Percentiles rank a stretch among this genome's conserved stretches.
Evolutionary conservation across 768 basidiomycete genomes (phyloP).

Genomic region (Auricularia heimuer): DNA sequence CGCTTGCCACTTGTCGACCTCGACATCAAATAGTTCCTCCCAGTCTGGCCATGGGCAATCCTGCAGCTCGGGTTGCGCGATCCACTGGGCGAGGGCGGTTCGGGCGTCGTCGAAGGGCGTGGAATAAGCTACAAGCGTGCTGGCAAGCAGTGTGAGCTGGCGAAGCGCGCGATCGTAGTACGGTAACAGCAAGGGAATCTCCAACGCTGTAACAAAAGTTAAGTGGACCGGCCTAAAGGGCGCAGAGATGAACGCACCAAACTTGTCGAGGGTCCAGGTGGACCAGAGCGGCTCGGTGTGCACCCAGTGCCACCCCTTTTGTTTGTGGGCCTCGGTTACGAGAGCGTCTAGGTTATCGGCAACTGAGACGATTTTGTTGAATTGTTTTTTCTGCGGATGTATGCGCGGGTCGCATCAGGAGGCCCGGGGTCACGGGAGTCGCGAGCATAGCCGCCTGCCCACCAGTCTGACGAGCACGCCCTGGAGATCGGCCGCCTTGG

Average conservation of each 20-base stretch:
- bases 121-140: slow-evolving; percentile 52
- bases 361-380: slow-evolving; percentile 51
- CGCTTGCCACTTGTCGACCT: slow-evolving; percentile 62
- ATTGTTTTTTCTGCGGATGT: slow-evolving; percentile 50
- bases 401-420: neutral
- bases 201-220: slow-evolving; percentile 34
- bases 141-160: slow-evolving; percentile 45
- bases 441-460: slow-evolving; percentile 16
- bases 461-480: slow-evolving; percentile 56
- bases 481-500: slow-evolving; percentile 49
- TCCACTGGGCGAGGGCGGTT: slow-evolving; percentile 54
- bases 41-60: slow-evolving; percentile 63
- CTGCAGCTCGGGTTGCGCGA: slow-evolving; percentile 54
- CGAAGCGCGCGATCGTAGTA: slow-evolving; percentile 60
- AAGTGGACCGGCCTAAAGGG: neutral
- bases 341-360: slow-evolving; percentile 58
- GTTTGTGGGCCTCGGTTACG: slow-evolving; percentile 57
- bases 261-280: slow-evolving; percentile 74
- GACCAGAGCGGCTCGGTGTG: slow-evolving; percentile 66
- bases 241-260: slow-evolving; percentile 38
- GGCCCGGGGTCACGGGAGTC: neutral
- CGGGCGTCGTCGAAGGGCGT: slow-evolving; percentile 62
- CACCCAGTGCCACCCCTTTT: slow-evolving; percentile 65
- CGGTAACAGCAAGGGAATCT: slow-evolving; percentile 43
- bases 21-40: slow-evolving; percentile 72